A percentile compares a stretch with the other conserved stretches of the same genome.
Evolutionary conservation across 1,284 basidiomycete species (phyloP).

Genomic region (Mycena sp.): DNA sequence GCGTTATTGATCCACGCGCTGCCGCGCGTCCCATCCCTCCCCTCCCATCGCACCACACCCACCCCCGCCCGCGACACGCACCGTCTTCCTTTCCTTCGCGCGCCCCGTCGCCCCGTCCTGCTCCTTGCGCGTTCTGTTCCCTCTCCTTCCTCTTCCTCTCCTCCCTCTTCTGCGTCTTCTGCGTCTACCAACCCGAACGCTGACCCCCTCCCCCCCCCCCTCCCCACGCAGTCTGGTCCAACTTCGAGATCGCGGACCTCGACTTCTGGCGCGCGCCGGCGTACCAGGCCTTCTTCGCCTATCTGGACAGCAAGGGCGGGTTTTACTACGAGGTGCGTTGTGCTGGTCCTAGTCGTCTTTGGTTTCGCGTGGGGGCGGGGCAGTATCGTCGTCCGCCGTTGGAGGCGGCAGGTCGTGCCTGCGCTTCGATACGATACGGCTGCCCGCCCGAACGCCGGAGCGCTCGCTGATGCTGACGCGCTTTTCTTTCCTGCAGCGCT

Average conservation of each 20-base stretch:
- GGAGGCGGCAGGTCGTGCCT: no score
- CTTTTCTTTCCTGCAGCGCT: conserved; percentile 52
- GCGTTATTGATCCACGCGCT: no score
- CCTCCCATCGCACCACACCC: no score
- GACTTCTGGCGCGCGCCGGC: conserved; percentile 80
- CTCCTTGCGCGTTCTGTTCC: no score
- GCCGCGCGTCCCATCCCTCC: no score
- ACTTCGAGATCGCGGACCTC: conserved; percentile 86
- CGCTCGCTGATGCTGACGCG: not conserved
- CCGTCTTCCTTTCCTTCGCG: not conserved
- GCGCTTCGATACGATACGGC: no score
- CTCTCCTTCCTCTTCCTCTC: not conserved
- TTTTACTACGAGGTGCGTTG: conserved; percentile 74
- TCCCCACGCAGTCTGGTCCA: conserved; percentile 69
- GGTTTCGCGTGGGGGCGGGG: no score
- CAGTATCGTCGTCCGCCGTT: no score
- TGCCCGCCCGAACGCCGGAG: no score
- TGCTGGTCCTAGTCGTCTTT: no score
- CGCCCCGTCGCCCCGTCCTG: not conserved
- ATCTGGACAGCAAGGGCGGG: conserved; percentile 84
- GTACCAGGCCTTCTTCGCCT: conserved; percentile 83
- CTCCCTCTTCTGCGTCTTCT: not conserved
- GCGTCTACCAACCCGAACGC: not conserved
- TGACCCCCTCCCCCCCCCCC: not conserved
- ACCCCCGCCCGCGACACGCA: no score